Evolutionary conservation across 2,329 filamentous ascomycete genomes (phyloP), one percentile per base, ranked within the genome.

Genomic region (Neonectria magnoliae): DNA sequence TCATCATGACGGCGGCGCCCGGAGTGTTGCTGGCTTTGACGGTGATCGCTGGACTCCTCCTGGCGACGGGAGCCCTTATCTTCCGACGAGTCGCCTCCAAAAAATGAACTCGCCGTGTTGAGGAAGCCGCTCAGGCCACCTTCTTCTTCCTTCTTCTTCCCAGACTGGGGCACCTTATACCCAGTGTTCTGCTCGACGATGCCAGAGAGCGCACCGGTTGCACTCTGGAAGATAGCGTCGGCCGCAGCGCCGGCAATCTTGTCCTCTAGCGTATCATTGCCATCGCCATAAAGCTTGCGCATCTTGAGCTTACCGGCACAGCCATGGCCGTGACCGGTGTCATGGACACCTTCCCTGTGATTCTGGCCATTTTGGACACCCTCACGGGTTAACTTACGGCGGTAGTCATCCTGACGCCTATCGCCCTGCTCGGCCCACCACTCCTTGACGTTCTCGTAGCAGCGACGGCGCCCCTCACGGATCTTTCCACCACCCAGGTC

Each of bases 251-350:
- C 81, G 14, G 86, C 85, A 68, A 89, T 87, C 72, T 84, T 83
- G 74, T 87, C 87, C 73, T 88, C 84, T 44, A 84, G 73, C 31
- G 81, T 84, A 63, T 85, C 82, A 3, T 79, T 79, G 13, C 80
- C 80, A 33, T 33, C 61, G 3, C 81, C 79, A 64, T 86, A 88
- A 69, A 87, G 86, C 79, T 92, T 94, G 67, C 90, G 88, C 87
- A 97, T 92, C 68, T 90, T 87, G 11, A 97, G 83, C 79, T 94
- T 94, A 65, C 92, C 90, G 65, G 81, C 84, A 75, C 93, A 97
- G 56, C 93, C 93, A 76, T 97, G 93, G 13, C 92, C 92, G 75
- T 94, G 93, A 6, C 94, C 94, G 57, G 87, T 90, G 78, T 98
- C 94, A 16, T 93, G 81, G 11, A 95, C 91, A 29, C 93, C 93